phyloP scores from a whole-genome alignment of 2,329 filamentous ascomycete genomes.

The Neurospora sp. region DNA sequence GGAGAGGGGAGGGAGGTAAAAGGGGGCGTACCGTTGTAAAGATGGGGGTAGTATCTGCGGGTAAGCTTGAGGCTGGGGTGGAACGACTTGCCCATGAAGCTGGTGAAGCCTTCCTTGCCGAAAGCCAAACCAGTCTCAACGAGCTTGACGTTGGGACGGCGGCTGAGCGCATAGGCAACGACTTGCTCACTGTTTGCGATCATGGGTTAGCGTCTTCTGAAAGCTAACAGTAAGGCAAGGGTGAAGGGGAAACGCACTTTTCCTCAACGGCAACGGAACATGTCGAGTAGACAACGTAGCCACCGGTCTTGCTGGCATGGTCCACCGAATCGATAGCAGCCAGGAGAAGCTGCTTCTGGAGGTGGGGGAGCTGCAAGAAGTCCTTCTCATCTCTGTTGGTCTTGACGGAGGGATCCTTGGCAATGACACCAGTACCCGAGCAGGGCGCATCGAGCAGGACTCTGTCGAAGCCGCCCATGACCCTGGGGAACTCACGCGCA shows the following conservation, averaged over 20 bases:
- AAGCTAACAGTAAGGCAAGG: not conserved
- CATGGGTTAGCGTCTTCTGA: conserved; percentile 2
- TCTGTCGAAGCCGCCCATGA: conserved; percentile 92
- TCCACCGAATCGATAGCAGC: conserved; percentile 92
- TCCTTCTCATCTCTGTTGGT: conserved; percentile 96
- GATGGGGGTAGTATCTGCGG: conserved; percentile 78
- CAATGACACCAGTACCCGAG: conserved; percentile 93
- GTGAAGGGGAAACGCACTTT: conserved; percentile 25
- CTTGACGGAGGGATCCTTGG: conserved; percentile 94
- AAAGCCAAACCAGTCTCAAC: conserved; percentile 87
- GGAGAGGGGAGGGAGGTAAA: conserved; percentile 78
- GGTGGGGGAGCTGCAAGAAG: conserved; percentile 85
- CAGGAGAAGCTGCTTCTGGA: conserved; percentile 88
- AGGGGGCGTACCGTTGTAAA: conserved; percentile 50
- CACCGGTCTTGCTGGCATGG: conserved; percentile 82
- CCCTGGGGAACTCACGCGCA: conserved; percentile 83
- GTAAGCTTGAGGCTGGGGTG: conserved; percentile 75
- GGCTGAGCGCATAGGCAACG: conserved; percentile 84
- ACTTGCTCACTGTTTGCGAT: conserved; percentile 16
- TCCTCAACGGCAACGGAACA: conserved; percentile 93
- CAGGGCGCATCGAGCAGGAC: conserved; percentile 92
- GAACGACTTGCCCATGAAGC: conserved; percentile 85
- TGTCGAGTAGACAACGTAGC: conserved; percentile 93
- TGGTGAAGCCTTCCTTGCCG: conserved; percentile 85
- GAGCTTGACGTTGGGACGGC: conserved; percentile 86